Evolutionary conservation across 805 yeast genomes (phyloP).

Genomic region (Yarrowia yakushimensis): DNA sequence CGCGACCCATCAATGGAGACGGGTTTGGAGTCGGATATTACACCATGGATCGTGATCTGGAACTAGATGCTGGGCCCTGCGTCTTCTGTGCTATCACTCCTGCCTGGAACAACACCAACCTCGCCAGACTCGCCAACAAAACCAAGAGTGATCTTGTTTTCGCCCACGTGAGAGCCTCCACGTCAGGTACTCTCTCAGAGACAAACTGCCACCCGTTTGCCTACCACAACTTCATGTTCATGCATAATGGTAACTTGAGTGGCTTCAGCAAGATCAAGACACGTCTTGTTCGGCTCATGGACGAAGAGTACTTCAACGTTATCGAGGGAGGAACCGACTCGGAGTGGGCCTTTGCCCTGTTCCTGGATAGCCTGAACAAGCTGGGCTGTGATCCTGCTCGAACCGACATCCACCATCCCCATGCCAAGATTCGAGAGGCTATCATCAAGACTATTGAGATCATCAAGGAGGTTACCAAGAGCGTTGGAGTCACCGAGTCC

Average conservation of each 20-base stretch:
- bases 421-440: constrained; percentile 58
- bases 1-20: constrained; percentile 92
- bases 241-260: constrained; percentile 89
- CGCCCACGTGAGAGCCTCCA: constrained; percentile 95
- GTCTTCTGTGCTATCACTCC: constrained; percentile 94
- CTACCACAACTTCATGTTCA: constrained; percentile 82
- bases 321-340: constrained; percentile 95
- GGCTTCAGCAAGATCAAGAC: constrained; percentile 73
- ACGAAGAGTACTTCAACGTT: constrained; percentile 71
- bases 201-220: constrained; percentile 97
- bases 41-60: constrained; percentile 49
- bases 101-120: constrained; percentile 90
- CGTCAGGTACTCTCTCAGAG: constrained; percentile 90
- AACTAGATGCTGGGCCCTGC: constrained; percentile 72
- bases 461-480: constrained; percentile 76
- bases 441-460: constrained; percentile 67
- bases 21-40: constrained; percentile 98
- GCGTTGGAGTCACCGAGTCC: constrained; percentile 42
- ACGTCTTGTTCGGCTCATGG: constrained; percentile 62
- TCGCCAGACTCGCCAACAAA: constrained; percentile 80
- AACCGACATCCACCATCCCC: constrained; percentile 49
- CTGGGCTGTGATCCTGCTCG: constrained; percentile 72
- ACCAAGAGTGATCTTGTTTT: constrained; percentile 81
- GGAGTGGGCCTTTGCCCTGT: constrained; percentile 90
- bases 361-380: constrained; percentile 67